These are phyloP conservation scores for Phylloporus rhodoxanthus DNA, from an alignment of 768 basidiomycete species.

Conservation along the genomic window DNA sequence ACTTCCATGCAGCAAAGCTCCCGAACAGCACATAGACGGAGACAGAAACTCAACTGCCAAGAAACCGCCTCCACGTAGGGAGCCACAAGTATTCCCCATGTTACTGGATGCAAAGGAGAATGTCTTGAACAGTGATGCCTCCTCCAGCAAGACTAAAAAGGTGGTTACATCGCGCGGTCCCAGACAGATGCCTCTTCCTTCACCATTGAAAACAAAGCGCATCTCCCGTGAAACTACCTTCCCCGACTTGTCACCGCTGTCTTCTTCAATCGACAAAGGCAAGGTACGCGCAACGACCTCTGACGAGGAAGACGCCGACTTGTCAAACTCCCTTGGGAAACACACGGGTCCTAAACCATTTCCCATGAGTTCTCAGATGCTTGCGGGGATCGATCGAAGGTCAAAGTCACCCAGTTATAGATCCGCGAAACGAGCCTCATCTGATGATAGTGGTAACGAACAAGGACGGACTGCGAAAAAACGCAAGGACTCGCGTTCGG, in stretches of 20 bases:
- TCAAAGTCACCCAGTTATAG: slow-evolving; percentile 17
- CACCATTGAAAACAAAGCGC: slow-evolving; percentile 12
- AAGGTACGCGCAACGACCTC: slow-evolving; percentile 8
- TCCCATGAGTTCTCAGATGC: slow-evolving; percentile 44
- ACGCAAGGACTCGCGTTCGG: slow-evolving; percentile 24
- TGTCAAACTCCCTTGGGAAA: not conserved
- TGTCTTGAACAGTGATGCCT: slow-evolving; percentile 7
- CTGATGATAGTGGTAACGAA: slow-evolving; percentile 29
- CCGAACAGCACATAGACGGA: not conserved
- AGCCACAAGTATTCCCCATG: slow-evolving; percentile 24
- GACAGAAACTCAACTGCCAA: slow-evolving; percentile 4
- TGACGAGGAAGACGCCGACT: not conserved
- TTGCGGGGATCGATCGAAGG: slow-evolving; percentile 34
- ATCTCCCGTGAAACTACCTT: slow-evolving; percentile 15
- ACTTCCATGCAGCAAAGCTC: slow-evolving; percentile 4
- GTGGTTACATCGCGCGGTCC: slow-evolving; percentile 6
- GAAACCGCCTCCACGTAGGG: slow-evolving; percentile 11
- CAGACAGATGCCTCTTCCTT: slow-evolving; percentile 16
- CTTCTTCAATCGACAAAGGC: slow-evolving; percentile 12
- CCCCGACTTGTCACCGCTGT: slow-evolving; percentile 23
- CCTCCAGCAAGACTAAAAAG: slow-evolving; percentile 12
- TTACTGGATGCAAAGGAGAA: slow-evolving; percentile 21
- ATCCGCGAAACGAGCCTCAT: slow-evolving; percentile 28
- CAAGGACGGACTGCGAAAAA: slow-evolving; percentile 29
- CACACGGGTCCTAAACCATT: slow-evolving; percentile 31